Evolutionary conservation across 306 rosid species (phyloP), one percentile per base, ranked within the genome.

Genomic region (Lablab purpureus): DNA sequence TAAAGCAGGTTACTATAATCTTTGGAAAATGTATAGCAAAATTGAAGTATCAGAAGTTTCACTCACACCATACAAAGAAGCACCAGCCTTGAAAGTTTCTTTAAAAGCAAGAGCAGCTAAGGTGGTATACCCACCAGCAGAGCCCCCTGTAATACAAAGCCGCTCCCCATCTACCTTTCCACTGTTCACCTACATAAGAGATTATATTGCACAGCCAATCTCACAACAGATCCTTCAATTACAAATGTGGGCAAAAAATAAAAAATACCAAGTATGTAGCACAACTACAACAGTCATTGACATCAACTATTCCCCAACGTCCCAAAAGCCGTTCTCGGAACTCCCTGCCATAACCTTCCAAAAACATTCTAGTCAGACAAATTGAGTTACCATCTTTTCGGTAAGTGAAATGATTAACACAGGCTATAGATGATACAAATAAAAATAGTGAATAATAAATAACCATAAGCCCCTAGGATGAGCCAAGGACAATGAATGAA

Each of bases 111-210:
- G 96, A 62, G 96, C 87, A 43, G 99, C 99, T 79, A 96, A 89
- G 84, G 98, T 96, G 41, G 99, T 96, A 84, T 96, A 96, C 5
- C 99, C 99, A 86, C 99, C 98, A 55, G 99, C 99, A 77, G 99
- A 96, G 72, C 88, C 99, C 36, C 98, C 99, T 5, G 98, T 93
- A 46, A 96, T 96, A 83, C 98, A 96, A 54, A 96, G 87, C 7
- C 94, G 85, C 46, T 91, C 86, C 50, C 81, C 92, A 82, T 96
- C 98, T 54, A 85, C 99, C 86, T 88, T 93, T 74, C 99, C 97
- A 1, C 84, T 79, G 77, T 88, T 87, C 88, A 91, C 96, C 99
- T 95, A 50, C 25, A 85, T 23, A 83, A 76, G 76, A 79, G 47
- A 58, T 17, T 37, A 62, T 22, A 52, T 18, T 36, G 71, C 40